These are phyloP conservation scores for Arachis stenosperma DNA, from an alignment of 306 rosid species.

Conservation along the genomic window DNA sequence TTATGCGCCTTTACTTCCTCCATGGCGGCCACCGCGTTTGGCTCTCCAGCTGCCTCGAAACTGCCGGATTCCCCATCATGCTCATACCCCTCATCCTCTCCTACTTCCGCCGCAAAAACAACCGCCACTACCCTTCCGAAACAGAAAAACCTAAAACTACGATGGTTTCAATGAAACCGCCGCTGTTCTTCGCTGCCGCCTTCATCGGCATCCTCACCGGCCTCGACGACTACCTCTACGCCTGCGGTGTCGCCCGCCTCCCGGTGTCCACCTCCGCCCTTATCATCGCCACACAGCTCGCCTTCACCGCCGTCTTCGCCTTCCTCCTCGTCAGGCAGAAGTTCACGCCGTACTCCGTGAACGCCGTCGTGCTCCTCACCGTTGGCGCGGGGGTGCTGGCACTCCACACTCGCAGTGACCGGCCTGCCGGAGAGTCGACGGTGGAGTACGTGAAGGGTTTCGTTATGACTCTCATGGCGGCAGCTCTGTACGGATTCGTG, in stretches of 20 bases:
- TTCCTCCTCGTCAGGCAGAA: conserved; percentile 55
- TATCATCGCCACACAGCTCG: conserved; percentile 65
- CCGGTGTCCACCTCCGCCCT: conserved; percentile 72
- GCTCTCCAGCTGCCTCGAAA: conserved; percentile 68
- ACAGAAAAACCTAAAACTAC: neutral
- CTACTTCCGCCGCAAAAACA: conserved; percentile 46
- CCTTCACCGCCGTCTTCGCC: conserved; percentile 69
- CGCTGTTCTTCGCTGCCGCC: conserved; percentile 48
- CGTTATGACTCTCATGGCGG: conserved; percentile 56
- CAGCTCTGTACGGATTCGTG: conserved; percentile 70
- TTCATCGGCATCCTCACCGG: conserved; percentile 63
- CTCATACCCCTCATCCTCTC: conserved; percentile 49
- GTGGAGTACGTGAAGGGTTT: conserved; percentile 64
- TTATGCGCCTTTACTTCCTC: conserved; percentile 74
- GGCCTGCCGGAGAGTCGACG: conserved; percentile 66
- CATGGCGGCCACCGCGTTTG: conserved; percentile 77
- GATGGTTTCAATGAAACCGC: conserved; percentile 44
- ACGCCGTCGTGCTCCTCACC: conserved; percentile 66
- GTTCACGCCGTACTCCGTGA: conserved; percentile 60
- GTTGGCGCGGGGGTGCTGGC: conserved; percentile 71
- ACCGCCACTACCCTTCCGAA: neutral
- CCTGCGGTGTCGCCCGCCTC: conserved; percentile 64
- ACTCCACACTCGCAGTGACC: conserved; percentile 60
- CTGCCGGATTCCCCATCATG: conserved; percentile 73
- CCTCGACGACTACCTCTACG: conserved; percentile 64